These are phyloP conservation scores for Ustilaginoidea virens DNA, from an alignment of 2,329 filamentous ascomycete genomes.

Conservation along the genomic window DNA sequence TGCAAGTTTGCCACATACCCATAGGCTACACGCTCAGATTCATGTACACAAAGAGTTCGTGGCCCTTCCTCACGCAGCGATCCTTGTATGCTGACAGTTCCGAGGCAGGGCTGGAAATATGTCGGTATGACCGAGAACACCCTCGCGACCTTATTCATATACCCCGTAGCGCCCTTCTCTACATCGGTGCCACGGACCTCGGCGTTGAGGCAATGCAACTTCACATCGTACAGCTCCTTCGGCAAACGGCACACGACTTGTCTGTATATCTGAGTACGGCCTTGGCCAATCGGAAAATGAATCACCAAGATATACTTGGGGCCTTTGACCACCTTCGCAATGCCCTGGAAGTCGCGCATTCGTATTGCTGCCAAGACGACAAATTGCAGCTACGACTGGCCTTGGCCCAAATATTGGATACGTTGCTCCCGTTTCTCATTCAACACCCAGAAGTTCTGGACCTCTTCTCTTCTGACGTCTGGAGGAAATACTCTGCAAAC, in stretches of 20 bases:
- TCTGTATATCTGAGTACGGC: conserved; percentile 8
- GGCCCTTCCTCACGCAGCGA: background rate
- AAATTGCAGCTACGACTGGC: conserved; percentile 17
- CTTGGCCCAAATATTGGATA: conserved; percentile 16
- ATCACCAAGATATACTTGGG: conserved; percentile 7
- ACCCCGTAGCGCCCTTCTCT: conserved; percentile 17
- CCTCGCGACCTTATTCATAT: conserved; percentile 15
- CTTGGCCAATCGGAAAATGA: conserved; percentile 7
- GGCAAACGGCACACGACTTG: conserved; percentile 12
- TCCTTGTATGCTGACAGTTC: background rate
- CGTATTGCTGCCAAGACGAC: conserved; percentile 8
- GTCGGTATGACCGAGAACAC: conserved; percentile 9
- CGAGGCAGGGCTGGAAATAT: conserved; percentile 5
- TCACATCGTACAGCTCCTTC: conserved; percentile 13
- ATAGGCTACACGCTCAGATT: conserved; percentile 17
- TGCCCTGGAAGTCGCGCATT: conserved; percentile 15
- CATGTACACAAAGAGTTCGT: conserved; percentile 20
- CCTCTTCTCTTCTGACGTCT: conserved; percentile 10
- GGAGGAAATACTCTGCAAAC: conserved; percentile 10
- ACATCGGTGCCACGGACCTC: conserved; percentile 15
- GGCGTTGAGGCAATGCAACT: conserved; percentile 13
- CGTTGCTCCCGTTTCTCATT: conserved; percentile 10
- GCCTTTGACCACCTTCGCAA: conserved; percentile 14
- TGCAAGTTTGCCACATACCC: conserved; percentile 11
- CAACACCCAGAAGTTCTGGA: conserved; percentile 10